A percentile compares a stretch with the other conserved stretches of the same genome.
phyloP scores from a whole-genome alignment of 2,329 filamentous ascomycete species.

The Alternaria sp. region DNA sequence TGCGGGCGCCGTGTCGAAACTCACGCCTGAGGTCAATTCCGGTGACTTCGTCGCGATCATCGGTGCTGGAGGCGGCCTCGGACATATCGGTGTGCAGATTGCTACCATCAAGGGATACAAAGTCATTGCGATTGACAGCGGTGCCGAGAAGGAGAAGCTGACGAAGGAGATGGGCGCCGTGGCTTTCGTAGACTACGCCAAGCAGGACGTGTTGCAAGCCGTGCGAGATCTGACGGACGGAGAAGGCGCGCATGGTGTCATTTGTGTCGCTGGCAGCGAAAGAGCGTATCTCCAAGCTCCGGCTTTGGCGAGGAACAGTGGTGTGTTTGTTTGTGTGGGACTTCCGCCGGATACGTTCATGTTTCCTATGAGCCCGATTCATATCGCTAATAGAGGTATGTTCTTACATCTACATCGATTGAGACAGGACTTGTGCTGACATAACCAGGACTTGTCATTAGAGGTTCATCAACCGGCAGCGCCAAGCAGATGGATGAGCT shows the following conservation, averaged over 20 bases:
- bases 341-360: slow-evolving; percentile 53
- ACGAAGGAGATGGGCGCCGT: slow-evolving; percentile 72
- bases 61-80: slow-evolving; percentile 82
- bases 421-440: background rate
- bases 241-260: slow-evolving; percentile 55
- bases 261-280: slow-evolving; percentile 56
- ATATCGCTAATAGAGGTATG: slow-evolving; percentile 54
- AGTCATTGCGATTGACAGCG: slow-evolving; percentile 82
- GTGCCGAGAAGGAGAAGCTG: slow-evolving; percentile 77
- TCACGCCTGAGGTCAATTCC: slow-evolving; percentile 72
- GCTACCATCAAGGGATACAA: slow-evolving; percentile 82
- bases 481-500: slow-evolving; percentile 55
- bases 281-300: slow-evolving; percentile 54
- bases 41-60: slow-evolving; percentile 82
- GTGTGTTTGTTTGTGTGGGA: slow-evolving; percentile 57
- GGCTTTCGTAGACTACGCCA: slow-evolving; percentile 79
- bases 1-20: slow-evolving; percentile 84
- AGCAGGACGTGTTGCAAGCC: slow-evolving; percentile 50
- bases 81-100: slow-evolving; percentile 81
- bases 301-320: slow-evolving; percentile 52
- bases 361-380: slow-evolving; percentile 55
- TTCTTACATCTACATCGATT: background rate
- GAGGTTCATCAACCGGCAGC: slow-evolving; percentile 56
- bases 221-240: slow-evolving; percentile 51
- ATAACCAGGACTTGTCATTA: slow-evolving; percentile 49